These are phyloP conservation scores for Abrus precatorius DNA, from an alignment of 306 rosid species.

Conservation along the genomic window DNA sequence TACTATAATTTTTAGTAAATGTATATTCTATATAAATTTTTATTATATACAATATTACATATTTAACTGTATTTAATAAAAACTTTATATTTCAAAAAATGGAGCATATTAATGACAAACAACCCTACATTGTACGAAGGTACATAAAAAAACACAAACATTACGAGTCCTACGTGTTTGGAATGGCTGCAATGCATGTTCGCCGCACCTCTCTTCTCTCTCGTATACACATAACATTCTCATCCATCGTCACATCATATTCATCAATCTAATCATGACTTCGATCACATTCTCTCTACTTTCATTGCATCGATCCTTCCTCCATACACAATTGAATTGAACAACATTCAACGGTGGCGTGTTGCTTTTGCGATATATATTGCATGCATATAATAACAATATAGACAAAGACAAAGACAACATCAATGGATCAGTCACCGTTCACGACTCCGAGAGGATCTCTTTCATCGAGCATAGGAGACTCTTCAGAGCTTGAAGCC, in stretches of 20 bases:
- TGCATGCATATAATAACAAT: neutral
- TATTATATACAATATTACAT: too few species aligned
- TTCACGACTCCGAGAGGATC: conserved; percentile 64
- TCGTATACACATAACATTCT: neutral
- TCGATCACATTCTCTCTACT: neutral
- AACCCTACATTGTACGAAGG: too few species aligned
- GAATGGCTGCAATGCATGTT: conserved; percentile 26
- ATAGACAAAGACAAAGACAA: conserved; percentile 2
- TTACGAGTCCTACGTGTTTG: conserved; percentile 19
- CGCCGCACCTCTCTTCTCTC: neutral
- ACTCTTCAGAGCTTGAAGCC: conserved; percentile 64
- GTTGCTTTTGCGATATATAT: neutral
- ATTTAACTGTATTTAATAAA: too few species aligned
- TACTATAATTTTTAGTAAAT: too few species aligned
- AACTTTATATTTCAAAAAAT: too few species aligned
- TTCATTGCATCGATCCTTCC: neutral
- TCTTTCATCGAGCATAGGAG: conserved; percentile 60
- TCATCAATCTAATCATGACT: neutral
- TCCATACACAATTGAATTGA: neutral
- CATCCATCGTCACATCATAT: neutral
- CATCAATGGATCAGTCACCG: conserved; percentile 54
- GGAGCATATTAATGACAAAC: too few species aligned
- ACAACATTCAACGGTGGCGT: neutral
- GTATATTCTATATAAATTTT: too few species aligned
- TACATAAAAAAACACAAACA: neutral